A percentile compares a stretch with the other conserved stretches of the same genome.
phyloP scores from a whole-genome alignment of 345 rosid species.

The Hevea brasiliensis region DNA sequence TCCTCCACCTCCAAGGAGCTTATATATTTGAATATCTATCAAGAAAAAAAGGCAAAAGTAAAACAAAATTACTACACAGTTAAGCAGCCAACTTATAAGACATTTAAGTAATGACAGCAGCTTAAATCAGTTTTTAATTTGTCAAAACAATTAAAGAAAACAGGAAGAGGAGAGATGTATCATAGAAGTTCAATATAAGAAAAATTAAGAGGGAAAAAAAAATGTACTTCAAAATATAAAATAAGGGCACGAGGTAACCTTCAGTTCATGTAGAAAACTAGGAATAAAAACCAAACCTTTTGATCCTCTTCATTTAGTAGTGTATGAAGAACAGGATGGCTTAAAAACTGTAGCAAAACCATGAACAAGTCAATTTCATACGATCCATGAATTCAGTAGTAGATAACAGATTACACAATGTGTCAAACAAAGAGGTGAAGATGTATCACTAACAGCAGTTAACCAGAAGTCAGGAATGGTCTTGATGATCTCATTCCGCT shows the following conservation, averaged over 20 bases:
- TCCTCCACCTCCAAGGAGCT: conserved; percentile 83
- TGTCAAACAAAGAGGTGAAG: not conserved
- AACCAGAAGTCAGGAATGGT: conserved; percentile 91
- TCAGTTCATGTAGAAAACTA: not conserved
- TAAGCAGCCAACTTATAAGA: not conserved
- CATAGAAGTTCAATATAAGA: no score
- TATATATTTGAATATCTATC: conserved; percentile 69
- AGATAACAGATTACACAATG: not conserved
- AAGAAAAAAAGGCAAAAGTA: not conserved
- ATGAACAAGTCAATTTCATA: not conserved
- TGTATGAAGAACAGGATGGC: conserved; percentile 87
- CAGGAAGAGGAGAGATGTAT: no score
- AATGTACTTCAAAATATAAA: not conserved
- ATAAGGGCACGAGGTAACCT: not conserved
- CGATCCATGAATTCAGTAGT: not conserved
- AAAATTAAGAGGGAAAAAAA: no score
- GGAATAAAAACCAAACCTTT: conserved; percentile 50
- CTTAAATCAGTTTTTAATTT: not conserved
- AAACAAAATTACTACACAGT: not conserved
- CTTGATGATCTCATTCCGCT: conserved; percentile 68
- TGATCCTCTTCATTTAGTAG: conserved; percentile 89
- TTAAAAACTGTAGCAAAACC: conserved; percentile 57
- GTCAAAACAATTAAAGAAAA: no score
- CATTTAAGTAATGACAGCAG: not conserved
- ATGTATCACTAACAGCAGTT: conserved; percentile 68